These are phyloP conservation scores for Auricularia heimuer DNA, from an alignment of 768 basidiomycete genomes.

Conservation along the genomic window DNA sequence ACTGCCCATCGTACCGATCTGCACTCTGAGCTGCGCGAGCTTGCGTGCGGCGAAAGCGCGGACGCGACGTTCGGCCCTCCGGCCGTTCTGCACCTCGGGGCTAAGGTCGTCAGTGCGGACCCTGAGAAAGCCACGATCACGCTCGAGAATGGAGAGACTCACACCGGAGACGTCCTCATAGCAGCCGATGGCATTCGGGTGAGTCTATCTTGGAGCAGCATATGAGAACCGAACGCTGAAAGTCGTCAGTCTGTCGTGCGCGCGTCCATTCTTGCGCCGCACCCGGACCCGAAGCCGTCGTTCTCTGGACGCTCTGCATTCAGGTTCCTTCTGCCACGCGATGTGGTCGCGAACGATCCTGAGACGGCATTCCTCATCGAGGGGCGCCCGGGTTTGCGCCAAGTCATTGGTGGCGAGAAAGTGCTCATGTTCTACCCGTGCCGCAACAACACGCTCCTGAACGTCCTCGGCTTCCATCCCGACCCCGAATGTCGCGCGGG, in stretches of 20 bases:
- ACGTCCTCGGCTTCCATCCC: neutral
- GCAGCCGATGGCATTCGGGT: slow-evolving; percentile 7
- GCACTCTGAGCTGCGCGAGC: neutral
- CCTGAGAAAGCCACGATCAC: slow-evolving; percentile 3
- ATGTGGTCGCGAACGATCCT: neutral
- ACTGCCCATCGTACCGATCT: neutral
- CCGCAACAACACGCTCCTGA: neutral
- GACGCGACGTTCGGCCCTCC: neutral
- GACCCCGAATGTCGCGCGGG: neutral
- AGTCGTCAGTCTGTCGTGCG: neutral
- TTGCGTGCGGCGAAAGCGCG: neutral
- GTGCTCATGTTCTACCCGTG: slow-evolving; percentile 1
- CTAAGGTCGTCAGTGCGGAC: neutral
- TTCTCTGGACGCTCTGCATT: neutral
- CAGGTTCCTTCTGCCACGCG: neutral
- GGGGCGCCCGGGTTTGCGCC: neutral
- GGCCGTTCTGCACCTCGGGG: neutral
- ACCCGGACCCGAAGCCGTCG: neutral
- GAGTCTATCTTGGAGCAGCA: neutral
- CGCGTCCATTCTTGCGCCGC: neutral
- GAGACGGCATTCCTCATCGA: neutral
- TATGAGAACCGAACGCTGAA: neutral
- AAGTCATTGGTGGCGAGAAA: neutral
- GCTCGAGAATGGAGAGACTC: slow-evolving; percentile 6
- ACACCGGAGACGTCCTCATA: slow-evolving; percentile 4